Percentiles rank a stretch among this genome's conserved stretches.
Evolutionary conservation across 495 filamentous ascomycete genomes (phyloP).

Genomic region (Daldinia bambusicola): DNA sequence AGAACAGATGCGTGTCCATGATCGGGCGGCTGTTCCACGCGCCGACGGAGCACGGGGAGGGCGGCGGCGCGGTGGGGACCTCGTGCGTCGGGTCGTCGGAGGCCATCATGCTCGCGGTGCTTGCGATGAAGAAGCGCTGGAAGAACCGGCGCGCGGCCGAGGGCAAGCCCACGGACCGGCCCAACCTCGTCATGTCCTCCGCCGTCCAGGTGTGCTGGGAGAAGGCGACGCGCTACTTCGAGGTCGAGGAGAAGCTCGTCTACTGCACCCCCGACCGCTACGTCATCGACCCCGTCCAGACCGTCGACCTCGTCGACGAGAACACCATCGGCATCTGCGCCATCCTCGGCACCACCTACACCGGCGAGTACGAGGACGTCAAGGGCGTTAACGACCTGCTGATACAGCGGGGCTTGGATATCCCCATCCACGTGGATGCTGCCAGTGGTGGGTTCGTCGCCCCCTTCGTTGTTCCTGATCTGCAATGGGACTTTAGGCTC

Average conservation of each 20-base stretch:
- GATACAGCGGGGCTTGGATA: constrained; percentile 73
- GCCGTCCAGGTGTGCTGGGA: constrained; percentile 97
- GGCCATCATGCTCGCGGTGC: constrained; percentile 87
- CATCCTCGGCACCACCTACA: constrained; percentile 92
- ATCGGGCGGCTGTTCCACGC: constrained; percentile 88
- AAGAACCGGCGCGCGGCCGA: constrained; percentile 81
- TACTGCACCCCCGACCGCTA: constrained; percentile 84
- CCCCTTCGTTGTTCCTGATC: constrained; percentile 82
- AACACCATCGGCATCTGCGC: constrained; percentile 95
- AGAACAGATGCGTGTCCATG: constrained; percentile 93
- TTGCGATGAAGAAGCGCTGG: constrained; percentile 97
- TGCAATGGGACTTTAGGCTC: constrained; percentile 89
- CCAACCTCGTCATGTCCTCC: constrained; percentile 92
- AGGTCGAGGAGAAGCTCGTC: constrained; percentile 88
- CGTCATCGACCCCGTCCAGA: constrained; percentile 86
- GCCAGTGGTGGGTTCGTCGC: constrained; percentile 90
- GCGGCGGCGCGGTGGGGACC: constrained; percentile 77
- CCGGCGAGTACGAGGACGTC: constrained; percentile 94
- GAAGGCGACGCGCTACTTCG: constrained; percentile 94
- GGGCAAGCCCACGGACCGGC: constrained; percentile 76
- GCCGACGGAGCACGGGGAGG: constrained; percentile 57
- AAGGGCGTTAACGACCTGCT: constrained; percentile 89
- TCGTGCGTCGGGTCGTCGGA: constrained; percentile 87
- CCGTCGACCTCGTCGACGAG: constrained; percentile 87
- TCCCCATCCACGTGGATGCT: constrained; percentile 90